A percentile compares a stretch with the other conserved stretches of the same genome.
Evolutionary conservation across 768 basidiomycete species (phyloP).

Genomic region (Russula olivacea): DNA sequence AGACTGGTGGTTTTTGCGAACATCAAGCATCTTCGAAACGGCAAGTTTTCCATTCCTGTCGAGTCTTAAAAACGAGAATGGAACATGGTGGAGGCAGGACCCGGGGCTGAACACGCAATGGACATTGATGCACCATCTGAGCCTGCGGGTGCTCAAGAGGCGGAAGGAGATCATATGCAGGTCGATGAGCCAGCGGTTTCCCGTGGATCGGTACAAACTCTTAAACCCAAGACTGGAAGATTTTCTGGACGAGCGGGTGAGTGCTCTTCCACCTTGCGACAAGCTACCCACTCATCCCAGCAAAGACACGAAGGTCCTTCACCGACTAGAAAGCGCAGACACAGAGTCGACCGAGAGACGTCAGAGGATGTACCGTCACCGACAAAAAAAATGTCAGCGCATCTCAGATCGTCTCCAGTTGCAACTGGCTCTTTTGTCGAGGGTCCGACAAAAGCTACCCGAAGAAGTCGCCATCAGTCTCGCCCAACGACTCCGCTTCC

Average conservation of each 20-base stretch:
- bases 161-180: not conserved
- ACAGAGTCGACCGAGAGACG: slow-evolving; percentile 4
- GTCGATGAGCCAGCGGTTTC: not conserved
- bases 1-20: too few relatives aligned
- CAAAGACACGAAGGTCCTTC: not conserved
- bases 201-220: not conserved
- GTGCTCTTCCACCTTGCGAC: not conserved
- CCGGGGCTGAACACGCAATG: slow-evolving; percentile 25
- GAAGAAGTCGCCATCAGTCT: slow-evolving; percentile 15
- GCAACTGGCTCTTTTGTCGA: not conserved
- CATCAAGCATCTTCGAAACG: too few relatives aligned
- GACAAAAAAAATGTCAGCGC: slow-evolving; percentile 20
- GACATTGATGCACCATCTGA: slow-evolving; percentile 20
- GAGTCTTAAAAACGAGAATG: too few relatives aligned
- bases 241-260: not conserved
- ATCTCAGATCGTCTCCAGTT: not conserved
- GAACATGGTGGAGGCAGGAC: too few relatives aligned
- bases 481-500: slow-evolving; percentile 5
- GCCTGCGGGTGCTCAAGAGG: not conserved
- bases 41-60: too few relatives aligned
- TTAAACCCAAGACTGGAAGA: not conserved
- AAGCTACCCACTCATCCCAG: not conserved
- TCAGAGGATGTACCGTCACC: not conserved
- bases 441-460: not conserved
- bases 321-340: not conserved